Conservation (phyloP, 2,329 filamentous ascomycete genomes). For the Sporothrix pseudoabietina region DNA sequence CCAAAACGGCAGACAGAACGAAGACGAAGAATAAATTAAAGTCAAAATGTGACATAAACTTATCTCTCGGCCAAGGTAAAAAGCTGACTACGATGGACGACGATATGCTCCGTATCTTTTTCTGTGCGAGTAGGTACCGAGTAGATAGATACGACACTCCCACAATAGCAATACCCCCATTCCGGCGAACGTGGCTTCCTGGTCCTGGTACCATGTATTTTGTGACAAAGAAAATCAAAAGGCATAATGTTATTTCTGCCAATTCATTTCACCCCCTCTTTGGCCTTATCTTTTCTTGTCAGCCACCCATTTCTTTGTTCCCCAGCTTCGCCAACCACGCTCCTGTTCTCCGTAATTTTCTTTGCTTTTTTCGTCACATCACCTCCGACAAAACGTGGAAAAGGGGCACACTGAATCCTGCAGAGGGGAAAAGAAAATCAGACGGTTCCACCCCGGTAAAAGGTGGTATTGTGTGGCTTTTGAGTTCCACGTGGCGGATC, state of each 20-base stretch:
- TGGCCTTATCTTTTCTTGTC: neutral
- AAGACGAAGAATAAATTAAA: neutral
- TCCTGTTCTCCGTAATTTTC: neutral
- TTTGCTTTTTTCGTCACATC: neutral
- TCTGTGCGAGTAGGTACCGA: no score
- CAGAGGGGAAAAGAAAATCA: neutral
- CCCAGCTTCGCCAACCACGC: neutral
- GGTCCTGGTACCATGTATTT: neutral
- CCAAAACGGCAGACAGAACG: neutral
- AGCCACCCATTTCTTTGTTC: neutral
- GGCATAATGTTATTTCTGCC: neutral
- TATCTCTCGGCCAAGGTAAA: neutral
- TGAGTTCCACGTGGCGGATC: conserved; percentile 22
- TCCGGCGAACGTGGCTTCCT: neutral
- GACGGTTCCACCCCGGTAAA: conserved; percentile 10
- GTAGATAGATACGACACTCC: neutral
- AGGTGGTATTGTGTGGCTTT: conserved; percentile 8
- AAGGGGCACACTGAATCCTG: neutral
- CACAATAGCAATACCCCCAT: neutral
- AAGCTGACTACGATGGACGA: conserved; percentile 3
- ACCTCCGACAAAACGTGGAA: conserved; percentile 2
- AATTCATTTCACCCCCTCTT: neutral
- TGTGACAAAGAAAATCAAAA: conserved; percentile 1
- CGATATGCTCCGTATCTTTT: neutral
- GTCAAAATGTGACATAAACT: neutral